A percentile compares a stretch with the other conserved stretches of the same genome.
Conservation (phyloP, 331 rosid genomes). For the Prunus yedoensis region DNA sequence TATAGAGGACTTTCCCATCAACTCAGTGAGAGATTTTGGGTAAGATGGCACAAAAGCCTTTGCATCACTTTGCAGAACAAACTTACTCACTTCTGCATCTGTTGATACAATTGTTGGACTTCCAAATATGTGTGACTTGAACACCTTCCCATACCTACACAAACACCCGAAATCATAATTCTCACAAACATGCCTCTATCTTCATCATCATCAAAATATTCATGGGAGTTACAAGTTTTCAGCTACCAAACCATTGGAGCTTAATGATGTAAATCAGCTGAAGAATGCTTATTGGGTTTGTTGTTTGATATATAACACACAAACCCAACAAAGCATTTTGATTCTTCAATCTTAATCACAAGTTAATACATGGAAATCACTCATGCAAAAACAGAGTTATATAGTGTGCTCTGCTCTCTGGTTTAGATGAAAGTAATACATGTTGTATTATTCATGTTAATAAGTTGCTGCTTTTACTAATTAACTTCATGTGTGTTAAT, state of each 20-base stretch:
- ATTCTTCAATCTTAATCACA: background rate
- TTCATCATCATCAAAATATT: no score
- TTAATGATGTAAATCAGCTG: background rate
- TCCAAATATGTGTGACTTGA: conserved; percentile 95
- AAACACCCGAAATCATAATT: conserved; percentile 17
- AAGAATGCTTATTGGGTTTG: background rate
- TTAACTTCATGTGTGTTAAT: background rate
- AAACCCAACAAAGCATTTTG: background rate
- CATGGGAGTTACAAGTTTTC: background rate
- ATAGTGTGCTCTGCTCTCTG: background rate
- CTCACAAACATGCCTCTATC: background rate
- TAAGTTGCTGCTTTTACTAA: background rate
- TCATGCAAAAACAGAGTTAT: background rate
- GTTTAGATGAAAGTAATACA: background rate
- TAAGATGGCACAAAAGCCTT: conserved; percentile 87
- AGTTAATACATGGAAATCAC: background rate
- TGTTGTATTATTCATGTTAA: background rate
- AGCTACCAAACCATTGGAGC: background rate
- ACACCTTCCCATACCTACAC: conserved; percentile 90
- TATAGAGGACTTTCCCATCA: conserved; percentile 97
- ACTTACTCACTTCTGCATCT: conserved; percentile 83
- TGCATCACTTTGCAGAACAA: conserved; percentile 88
- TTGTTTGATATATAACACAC: no score
- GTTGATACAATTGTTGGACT: conserved; percentile 83
- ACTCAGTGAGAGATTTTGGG: conserved; percentile 79